These are phyloP conservation scores for Aspergillus caelatus DNA, from an alignment of 2,329 filamentous ascomycete genomes.

Conservation along the genomic window DNA sequence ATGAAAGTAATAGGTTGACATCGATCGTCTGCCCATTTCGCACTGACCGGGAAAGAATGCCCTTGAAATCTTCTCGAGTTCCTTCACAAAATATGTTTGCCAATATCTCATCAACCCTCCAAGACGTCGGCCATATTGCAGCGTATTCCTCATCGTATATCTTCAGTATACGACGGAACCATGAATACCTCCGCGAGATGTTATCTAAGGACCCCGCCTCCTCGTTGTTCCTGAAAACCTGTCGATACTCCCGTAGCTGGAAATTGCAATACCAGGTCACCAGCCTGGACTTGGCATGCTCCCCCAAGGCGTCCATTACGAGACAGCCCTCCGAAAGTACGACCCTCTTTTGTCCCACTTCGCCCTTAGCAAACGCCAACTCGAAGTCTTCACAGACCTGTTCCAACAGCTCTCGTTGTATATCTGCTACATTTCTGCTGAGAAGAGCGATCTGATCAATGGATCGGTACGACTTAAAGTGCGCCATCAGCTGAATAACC, in stretches of 20 bases:
- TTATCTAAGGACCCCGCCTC: slow-evolving; percentile 96
- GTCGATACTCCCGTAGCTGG: slow-evolving; percentile 89
- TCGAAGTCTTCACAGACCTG: slow-evolving; percentile 99
- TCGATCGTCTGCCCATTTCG: slow-evolving; percentile 79
- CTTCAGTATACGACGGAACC: slow-evolving; percentile 95
- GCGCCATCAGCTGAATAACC: slow-evolving; percentile 94
- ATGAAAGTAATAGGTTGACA: slow-evolving; percentile 84
- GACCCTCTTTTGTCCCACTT: slow-evolving; percentile 69
- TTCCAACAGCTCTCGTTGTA: slow-evolving; percentile 89
- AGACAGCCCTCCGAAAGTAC: slow-evolving; percentile 84
- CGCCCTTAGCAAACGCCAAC: slow-evolving; percentile 86
- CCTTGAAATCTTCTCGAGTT: slow-evolving; percentile 92
- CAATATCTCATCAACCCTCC: slow-evolving; percentile 88
- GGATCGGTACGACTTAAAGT: slow-evolving; percentile 97
- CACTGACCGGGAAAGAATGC: slow-evolving; percentile 86
- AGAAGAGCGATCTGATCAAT: slow-evolving; percentile 97
- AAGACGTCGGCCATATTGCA: slow-evolving; percentile 79
- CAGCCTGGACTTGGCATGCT: slow-evolving; percentile 77
- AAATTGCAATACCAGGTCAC: slow-evolving; percentile 99
- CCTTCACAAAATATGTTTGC: slow-evolving; percentile 94
- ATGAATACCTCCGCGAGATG: slow-evolving; percentile 89
- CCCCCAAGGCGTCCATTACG: slow-evolving; percentile 93
- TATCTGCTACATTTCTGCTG: slow-evolving; percentile 87
- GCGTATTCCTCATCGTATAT: slow-evolving; percentile 93
- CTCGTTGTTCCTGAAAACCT: slow-evolving; percentile 94